Evolutionary conservation across 805 yeast genomes (phyloP).

Genomic region (Pichia membranifaciens): DNA sequence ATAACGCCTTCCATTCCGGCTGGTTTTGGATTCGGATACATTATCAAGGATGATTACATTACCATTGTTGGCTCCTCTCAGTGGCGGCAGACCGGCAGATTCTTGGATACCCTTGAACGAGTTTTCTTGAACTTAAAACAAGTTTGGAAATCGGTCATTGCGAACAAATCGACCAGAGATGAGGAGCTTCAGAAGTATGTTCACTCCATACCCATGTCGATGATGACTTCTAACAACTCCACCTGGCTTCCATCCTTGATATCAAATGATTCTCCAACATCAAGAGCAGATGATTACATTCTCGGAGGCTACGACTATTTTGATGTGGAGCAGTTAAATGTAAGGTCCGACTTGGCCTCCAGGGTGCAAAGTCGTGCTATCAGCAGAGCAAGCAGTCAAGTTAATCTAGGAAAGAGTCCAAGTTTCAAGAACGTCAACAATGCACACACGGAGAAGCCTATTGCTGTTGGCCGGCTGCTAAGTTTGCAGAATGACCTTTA

Average conservation of each 20-base stretch:
- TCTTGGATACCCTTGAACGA: conserved; percentile 45
- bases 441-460: conserved; percentile 5
- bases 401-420: conserved; percentile 12
- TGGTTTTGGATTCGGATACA: conserved; percentile 56
- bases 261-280: background rate
- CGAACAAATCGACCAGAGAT: conserved; percentile 16
- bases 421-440: conserved; percentile 11
- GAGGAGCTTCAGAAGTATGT: conserved; percentile 24
- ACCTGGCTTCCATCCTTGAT: conserved; percentile 8
- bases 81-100: conserved; percentile 54
- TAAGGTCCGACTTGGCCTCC: conserved; percentile 35
- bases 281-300: conserved; percentile 28
- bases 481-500: conserved; percentile 21
- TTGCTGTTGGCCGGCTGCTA: conserved; percentile 23
- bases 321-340: conserved; percentile 49
- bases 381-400: conserved; percentile 22
- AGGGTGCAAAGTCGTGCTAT: conserved; percentile 24
- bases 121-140: conserved; percentile 43
- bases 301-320: conserved; percentile 59
- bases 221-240: conserved; percentile 28
- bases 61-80: conserved; percentile 49
- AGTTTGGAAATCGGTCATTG: conserved; percentile 27
- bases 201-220: conserved; percentile 30
- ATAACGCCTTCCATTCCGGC: conserved; percentile 54
- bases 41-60: conserved; percentile 47